Conservation (phyloP, 306 rosid genomes). For the Hippophae gyantsensis region DNA sequence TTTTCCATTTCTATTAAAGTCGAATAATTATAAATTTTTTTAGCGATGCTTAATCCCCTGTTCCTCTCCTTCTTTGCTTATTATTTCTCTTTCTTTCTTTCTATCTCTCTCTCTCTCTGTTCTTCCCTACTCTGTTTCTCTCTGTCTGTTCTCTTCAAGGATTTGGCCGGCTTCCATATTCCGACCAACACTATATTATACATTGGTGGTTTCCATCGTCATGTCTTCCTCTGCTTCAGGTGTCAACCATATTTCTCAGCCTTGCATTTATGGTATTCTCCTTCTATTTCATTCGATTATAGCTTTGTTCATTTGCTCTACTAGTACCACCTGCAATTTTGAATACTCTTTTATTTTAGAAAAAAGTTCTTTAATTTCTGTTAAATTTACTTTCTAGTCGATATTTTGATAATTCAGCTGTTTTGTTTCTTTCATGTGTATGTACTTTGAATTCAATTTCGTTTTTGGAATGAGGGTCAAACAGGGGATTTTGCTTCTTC, state of each 20-base stretch:
- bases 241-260: conserved; percentile 71
- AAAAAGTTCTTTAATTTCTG: no score
- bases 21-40: background rate
- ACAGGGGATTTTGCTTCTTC: conserved; percentile 79
- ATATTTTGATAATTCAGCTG: no score
- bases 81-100: conserved; percentile 22
- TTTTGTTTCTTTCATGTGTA: no score
- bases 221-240: conserved; percentile 48
- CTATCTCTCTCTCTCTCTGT: conserved; percentile 13
- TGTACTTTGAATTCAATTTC: background rate
- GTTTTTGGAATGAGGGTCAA: conserved; percentile 19
- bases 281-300: background rate
- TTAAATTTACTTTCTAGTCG: no score
- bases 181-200: conserved; percentile 38
- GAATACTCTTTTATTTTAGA: no score
- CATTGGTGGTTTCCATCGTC: conserved; percentile 11
- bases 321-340: background rate
- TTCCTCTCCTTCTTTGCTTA: conserved; percentile 26
- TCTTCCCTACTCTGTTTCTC: conserved; percentile 21
- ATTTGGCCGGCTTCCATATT: conserved; percentile 11
- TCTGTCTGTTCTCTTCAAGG: conserved; percentile 15
- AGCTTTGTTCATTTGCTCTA: background rate
- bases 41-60: conserved; percentile 43
- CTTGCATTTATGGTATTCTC: conserved; percentile 70
- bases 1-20: background rate